Percentiles rank a stretch among this genome's conserved stretches.
These are phyloP conservation scores for Neurospora sp. DNA, from an alignment of 495 filamentous ascomycete species.

Conservation along the genomic window DNA sequence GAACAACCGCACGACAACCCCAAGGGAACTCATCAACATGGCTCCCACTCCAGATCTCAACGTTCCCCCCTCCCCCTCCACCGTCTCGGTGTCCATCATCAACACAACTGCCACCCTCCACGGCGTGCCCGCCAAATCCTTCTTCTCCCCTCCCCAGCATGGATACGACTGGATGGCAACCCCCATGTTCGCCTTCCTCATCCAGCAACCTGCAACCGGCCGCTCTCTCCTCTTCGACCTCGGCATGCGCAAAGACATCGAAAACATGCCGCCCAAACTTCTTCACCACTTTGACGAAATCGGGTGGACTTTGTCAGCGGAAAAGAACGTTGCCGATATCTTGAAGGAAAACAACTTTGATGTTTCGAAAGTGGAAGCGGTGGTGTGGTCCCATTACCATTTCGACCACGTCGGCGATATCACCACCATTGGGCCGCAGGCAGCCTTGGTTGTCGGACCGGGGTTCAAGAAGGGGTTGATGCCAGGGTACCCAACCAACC, in stretches of 20 bases:
- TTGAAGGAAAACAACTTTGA: slow-evolving; percentile 37
- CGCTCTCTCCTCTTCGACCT: slow-evolving; percentile 48
- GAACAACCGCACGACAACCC: background rate
- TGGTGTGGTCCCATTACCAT: slow-evolving; percentile 52
- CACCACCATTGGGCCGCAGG: slow-evolving; percentile 37
- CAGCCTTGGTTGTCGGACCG: slow-evolving; percentile 46
- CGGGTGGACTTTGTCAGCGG: slow-evolving; percentile 23
- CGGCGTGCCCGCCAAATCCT: slow-evolving; percentile 17
- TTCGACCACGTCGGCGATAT: slow-evolving; percentile 53
- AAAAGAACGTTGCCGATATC: slow-evolving; percentile 41
- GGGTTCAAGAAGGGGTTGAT: slow-evolving; percentile 38
- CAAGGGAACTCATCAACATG: background rate
- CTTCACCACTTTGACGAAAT: slow-evolving; percentile 10
- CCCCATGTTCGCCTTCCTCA: slow-evolving; percentile 45
- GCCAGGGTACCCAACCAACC: slow-evolving; percentile 42
- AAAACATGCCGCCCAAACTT: slow-evolving; percentile 31
- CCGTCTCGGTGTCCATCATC: slow-evolving; percentile 46
- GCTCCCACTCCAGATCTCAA: slow-evolving; percentile 26
- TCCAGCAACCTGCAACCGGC: slow-evolving; percentile 35
- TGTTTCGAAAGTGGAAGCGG: slow-evolving; percentile 37
- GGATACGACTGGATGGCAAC: slow-evolving; percentile 29
- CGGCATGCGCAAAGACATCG: slow-evolving; percentile 43
- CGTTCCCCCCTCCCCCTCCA: slow-evolving; percentile 36
- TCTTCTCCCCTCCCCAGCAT: slow-evolving; percentile 34
- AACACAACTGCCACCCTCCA: slow-evolving; percentile 34